A percentile compares a stretch with the other conserved stretches of the same genome.
phyloP scores from a whole-genome alignment of 768 basidiomycete genomes.

The Epithele typhae region DNA sequence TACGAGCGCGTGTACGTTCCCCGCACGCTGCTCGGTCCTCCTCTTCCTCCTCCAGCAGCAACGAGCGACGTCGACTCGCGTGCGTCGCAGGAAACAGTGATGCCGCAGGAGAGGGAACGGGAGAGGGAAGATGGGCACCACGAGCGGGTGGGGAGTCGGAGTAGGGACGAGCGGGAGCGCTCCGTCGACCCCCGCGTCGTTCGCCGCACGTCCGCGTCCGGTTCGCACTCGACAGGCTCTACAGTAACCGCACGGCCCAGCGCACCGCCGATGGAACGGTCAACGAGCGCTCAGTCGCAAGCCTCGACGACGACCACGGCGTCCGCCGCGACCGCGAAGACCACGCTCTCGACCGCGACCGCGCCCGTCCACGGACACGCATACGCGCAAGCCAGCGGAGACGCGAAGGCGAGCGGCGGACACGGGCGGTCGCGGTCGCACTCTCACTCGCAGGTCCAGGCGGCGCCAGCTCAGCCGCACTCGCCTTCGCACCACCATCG shows the following conservation, averaged over 20 bases:
- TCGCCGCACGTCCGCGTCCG: conserved; percentile 19
- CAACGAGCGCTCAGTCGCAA: conserved; percentile 11
- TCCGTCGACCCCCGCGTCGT: conserved; percentile 17
- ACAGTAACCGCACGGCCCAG: neutral
- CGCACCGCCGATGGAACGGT: conserved; percentile 6
- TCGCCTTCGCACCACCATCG: neutral
- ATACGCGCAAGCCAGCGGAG: neutral
- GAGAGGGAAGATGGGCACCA: neutral
- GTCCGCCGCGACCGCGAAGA: neutral
- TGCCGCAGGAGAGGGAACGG: conserved; percentile 33
- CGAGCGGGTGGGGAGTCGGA: conserved; percentile 8
- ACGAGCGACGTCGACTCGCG: conserved; percentile 27
- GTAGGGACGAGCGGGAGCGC: conserved; percentile 40
- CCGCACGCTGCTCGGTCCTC: conserved; percentile 5
- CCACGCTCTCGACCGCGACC: neutral
- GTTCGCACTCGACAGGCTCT: neutral
- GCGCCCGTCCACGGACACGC: neutral
- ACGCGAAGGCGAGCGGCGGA: neutral
- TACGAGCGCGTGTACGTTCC: conserved; percentile 66
- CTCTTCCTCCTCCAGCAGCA: no score
- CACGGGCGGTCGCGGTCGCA: no score
- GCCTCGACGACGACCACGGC: conserved; percentile 1
- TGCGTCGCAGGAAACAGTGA: conserved; percentile 65
- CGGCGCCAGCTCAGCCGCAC: no score
- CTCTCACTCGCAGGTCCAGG: no score